Conservation (phyloP, 106 monocot species). For the Narthecium ossifragum region DNA sequence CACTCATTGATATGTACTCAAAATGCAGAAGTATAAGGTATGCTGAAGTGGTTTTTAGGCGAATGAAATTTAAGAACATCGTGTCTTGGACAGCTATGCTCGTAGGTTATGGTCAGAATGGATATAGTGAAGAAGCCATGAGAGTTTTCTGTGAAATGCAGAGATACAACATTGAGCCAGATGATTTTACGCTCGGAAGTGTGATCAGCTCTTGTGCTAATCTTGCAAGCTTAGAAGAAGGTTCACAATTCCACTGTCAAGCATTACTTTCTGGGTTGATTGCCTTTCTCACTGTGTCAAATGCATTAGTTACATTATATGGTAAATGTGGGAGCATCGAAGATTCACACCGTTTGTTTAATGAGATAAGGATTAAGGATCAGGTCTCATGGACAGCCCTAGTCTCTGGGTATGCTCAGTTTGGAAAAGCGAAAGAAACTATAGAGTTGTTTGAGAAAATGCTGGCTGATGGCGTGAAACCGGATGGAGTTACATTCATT, state of each 20-base stretch:
- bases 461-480: slow-evolving; percentile 43
- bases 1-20: slow-evolving; percentile 85
- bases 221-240: slow-evolving; percentile 72
- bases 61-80: slow-evolving; percentile 49
- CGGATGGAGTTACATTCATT: slow-evolving; percentile 68
- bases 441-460: slow-evolving; percentile 65
- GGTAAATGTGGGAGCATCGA: slow-evolving; percentile 71
- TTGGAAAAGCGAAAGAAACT: slow-evolving; percentile 64
- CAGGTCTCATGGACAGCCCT: slow-evolving; percentile 78
- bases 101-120: slow-evolving; percentile 84
- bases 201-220: slow-evolving; percentile 80
- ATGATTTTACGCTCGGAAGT: slow-evolving; percentile 78
- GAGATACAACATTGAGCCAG: slow-evolving; percentile 49
- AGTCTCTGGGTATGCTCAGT: slow-evolving; percentile 63
- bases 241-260: slow-evolving; percentile 57
- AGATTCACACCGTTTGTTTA: slow-evolving; percentile 49
- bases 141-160: slow-evolving; percentile 54
- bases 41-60: slow-evolving; percentile 45
- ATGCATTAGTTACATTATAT: slow-evolving; percentile 71
- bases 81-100: slow-evolving; percentile 86
- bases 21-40: slow-evolving; percentile 45
- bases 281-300: slow-evolving; percentile 55
- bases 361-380: slow-evolving; percentile 53
- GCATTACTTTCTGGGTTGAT: slow-evolving; percentile 50
- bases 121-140: slow-evolving; percentile 58